Percentiles rank a stretch among this genome's conserved stretches.
These are phyloP conservation scores for Stephanodiscus minutulus DNA, from an alignment of 108 stramenopile species.

Conservation along the genomic window DNA sequence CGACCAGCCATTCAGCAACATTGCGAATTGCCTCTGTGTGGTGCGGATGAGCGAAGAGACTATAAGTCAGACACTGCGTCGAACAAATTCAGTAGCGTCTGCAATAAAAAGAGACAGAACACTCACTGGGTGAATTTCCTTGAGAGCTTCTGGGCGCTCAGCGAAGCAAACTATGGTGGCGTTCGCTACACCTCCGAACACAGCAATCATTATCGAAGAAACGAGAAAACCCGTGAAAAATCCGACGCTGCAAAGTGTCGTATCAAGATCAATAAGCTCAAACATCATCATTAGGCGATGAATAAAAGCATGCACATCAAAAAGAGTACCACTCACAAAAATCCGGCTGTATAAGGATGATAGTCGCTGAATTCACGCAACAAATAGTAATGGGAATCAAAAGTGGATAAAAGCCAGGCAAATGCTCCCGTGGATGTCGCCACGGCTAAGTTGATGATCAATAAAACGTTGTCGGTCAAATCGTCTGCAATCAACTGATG, in stretches of 20 bases:
- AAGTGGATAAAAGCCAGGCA: not conserved
- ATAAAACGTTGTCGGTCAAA: not conserved
- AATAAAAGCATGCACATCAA: not conserved
- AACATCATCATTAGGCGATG: not conserved
- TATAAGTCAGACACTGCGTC: not conserved
- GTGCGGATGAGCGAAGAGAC: not conserved
- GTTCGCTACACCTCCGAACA: constrained; percentile 3
- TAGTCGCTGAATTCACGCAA: not conserved
- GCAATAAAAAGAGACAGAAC: not conserved
- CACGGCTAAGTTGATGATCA: constrained; percentile 2
- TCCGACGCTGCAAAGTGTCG: not conserved
- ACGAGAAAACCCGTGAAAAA: not conserved
- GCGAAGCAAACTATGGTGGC: constrained; percentile 5
- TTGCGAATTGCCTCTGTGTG: not conserved
- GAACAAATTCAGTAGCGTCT: not conserved
- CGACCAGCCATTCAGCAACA: not conserved
- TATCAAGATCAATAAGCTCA: not conserved
- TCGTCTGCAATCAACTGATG: not conserved
- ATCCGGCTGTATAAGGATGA: constrained; percentile 3
- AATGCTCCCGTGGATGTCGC: not conserved
- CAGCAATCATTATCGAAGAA: not conserved
- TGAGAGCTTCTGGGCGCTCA: not conserved
- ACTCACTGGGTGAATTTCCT: not conserved
- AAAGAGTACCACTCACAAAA: not conserved
- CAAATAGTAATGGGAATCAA: not conserved